Conservation (phyloP, 1,139 yeast genomes). For the Fermentozyma sake region DNA sequence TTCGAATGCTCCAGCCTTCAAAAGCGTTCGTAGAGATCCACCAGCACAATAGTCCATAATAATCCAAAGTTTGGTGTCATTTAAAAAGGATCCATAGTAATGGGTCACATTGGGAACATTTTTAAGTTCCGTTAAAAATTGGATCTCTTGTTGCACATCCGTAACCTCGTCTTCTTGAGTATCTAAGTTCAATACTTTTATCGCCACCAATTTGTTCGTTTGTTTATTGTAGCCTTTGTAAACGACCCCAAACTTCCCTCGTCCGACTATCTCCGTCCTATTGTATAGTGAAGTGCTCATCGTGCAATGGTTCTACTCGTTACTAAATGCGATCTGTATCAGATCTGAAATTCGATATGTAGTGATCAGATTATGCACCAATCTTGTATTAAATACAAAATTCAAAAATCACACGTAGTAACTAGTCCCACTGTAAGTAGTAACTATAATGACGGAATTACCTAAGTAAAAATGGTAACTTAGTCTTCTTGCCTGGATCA, state of each 20-base stretch:
- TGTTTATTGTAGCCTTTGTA: conserved; percentile 72
- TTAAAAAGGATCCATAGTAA: conserved; percentile 82
- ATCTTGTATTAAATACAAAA: too few relatives aligned
- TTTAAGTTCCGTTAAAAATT: conserved; percentile 76
- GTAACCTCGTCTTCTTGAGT: conserved; percentile 91
- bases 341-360: too few relatives aligned
- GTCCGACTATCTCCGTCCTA: conserved; percentile 86
- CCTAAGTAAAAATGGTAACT: too few relatives aligned
- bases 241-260: conserved; percentile 96
- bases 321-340: background rate
- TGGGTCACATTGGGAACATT: conserved; percentile 88
- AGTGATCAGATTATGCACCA: too few relatives aligned
- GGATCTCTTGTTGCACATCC: conserved; percentile 92
- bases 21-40: conserved; percentile 83
- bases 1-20: conserved; percentile 85
- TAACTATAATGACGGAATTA: too few relatives aligned
- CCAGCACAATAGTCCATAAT: conserved; percentile 98
- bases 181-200: conserved; percentile 87
- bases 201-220: conserved; percentile 79
- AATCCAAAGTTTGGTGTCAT: conserved; percentile 92
- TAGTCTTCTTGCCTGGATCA: too few relatives aligned
- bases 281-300: conserved; percentile 38
- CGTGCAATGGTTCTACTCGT: background rate
- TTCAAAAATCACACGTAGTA: too few relatives aligned
- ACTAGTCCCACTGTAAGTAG: too few relatives aligned